phyloP scores from a whole-genome alignment of 345 rosid species.

The Limnanthes douglasii region DNA sequence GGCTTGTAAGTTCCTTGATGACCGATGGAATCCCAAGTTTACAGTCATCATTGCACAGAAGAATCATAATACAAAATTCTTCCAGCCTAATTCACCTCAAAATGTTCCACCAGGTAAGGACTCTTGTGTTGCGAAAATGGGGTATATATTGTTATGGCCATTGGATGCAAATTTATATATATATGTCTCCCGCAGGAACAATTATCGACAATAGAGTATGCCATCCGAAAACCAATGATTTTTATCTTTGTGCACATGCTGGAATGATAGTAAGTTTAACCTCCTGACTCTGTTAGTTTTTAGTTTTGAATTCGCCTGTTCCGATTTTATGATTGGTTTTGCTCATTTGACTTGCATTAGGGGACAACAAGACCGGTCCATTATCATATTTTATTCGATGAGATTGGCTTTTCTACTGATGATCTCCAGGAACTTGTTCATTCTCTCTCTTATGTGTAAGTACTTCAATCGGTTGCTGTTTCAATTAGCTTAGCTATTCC shows the following conservation, averaged over 20 bases:
- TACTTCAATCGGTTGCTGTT: no score
- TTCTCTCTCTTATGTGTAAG: neutral
- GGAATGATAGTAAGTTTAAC: neutral
- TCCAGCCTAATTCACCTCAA: conserved; percentile 28
- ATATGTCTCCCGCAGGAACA: conserved; percentile 11
- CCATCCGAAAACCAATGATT: neutral
- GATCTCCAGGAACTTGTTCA: no score
- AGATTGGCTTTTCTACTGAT: neutral
- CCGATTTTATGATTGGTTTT: neutral
- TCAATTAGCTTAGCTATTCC: no score
- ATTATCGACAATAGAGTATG: neutral
- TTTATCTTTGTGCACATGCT: neutral
- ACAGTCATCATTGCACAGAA: conserved; percentile 57
- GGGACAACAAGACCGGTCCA: neutral
- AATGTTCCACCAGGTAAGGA: conserved; percentile 59
- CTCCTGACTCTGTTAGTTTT: neutral
- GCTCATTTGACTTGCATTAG: no score
- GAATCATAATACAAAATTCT: conserved; percentile 57
- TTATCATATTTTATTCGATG: neutral
- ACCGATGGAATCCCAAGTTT: conserved; percentile 63
- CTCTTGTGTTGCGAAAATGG: no score
- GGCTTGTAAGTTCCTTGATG: no score
- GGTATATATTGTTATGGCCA: neutral
- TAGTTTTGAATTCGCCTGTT: neutral
- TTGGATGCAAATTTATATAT: no score